Conservation (phyloP, 768 basidiomycete genomes). For the Grammothele lineata region DNA sequence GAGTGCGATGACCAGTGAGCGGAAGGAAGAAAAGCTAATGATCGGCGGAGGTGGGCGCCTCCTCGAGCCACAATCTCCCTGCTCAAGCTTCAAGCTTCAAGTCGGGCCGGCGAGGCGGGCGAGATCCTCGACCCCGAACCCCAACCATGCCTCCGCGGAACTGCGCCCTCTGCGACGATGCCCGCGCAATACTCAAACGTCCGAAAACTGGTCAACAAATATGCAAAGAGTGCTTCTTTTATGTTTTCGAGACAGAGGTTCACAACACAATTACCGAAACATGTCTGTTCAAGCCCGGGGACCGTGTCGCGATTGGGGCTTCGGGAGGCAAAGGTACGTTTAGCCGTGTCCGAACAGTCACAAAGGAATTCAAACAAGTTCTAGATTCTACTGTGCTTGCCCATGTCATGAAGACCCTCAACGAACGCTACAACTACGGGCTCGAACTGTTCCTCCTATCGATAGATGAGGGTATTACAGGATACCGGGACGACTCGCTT, state of each 20-base stretch:
- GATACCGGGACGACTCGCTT: slow-evolving; percentile 95
- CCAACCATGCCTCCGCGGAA: slow-evolving; percentile 68
- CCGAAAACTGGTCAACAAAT: slow-evolving; percentile 98
- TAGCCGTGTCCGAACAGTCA: neutral
- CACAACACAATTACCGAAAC: slow-evolving; percentile 91
- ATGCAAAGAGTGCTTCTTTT: slow-evolving; percentile 94
- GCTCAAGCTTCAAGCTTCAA: neutral
- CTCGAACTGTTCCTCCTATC: slow-evolving; percentile 89
- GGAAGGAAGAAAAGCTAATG: neutral
- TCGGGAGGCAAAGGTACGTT: slow-evolving; percentile 92
- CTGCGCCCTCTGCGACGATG: slow-evolving; percentile 72
- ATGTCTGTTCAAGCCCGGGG: slow-evolving; percentile 80
- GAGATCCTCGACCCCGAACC: slow-evolving; percentile 12
- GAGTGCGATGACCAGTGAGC: no score
- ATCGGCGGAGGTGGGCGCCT: slow-evolving; percentile 2
- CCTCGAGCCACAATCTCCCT: slow-evolving; percentile 3
- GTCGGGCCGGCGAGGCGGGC: neutral
- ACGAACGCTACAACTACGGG: slow-evolving; percentile 91
- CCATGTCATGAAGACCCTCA: slow-evolving; percentile 93
- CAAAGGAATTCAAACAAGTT: neutral
- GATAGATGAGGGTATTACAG: slow-evolving; percentile 98
- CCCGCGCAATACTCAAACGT: slow-evolving; percentile 84
- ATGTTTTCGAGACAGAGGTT: slow-evolving; percentile 96
- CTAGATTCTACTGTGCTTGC: slow-evolving; percentile 97
- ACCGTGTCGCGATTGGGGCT: slow-evolving; percentile 95